Conservation (phyloP, 805 yeast species). For the Helenozyma baotianmanensis region DNA sequence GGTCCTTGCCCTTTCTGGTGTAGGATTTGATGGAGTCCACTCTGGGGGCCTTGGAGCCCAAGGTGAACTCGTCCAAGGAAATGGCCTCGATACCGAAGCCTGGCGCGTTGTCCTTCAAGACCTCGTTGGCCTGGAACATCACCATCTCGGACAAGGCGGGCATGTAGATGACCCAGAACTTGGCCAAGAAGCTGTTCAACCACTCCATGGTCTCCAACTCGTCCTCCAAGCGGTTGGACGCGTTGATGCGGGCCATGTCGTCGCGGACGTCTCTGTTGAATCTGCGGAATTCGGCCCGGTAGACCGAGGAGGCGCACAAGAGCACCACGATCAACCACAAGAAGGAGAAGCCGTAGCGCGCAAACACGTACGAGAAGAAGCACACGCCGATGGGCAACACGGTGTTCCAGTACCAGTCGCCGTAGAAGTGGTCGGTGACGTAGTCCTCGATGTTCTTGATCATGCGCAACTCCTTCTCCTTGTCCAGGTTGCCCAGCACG, state of each 20-base stretch:
- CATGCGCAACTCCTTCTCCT: constrained; percentile 19
- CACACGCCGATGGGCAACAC: constrained; percentile 64
- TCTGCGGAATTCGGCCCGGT: constrained; percentile 69
- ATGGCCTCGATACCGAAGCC: constrained; percentile 78
- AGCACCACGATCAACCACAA: constrained; percentile 58
- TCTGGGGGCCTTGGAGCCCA: constrained; percentile 78
- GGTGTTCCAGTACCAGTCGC: constrained; percentile 71
- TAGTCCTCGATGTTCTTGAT: constrained; percentile 47
- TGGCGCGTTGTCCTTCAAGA: constrained; percentile 67
- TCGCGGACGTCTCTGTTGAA: constrained; percentile 71
- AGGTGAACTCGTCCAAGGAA: constrained; percentile 69
- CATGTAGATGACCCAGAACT: constrained; percentile 87
- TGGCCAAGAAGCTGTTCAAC: constrained; percentile 71
- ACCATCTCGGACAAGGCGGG: constrained; percentile 78
- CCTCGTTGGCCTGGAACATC: constrained; percentile 61
- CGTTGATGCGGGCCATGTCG: constrained; percentile 62
- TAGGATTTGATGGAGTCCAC: constrained; percentile 68
- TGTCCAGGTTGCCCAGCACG: constrained; percentile 18
- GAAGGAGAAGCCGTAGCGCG: constrained; percentile 60
- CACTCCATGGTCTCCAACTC: constrained; percentile 74
- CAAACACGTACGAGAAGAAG: constrained; percentile 65
- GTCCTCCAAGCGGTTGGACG: constrained; percentile 60
- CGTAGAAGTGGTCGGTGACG: constrained; percentile 62
- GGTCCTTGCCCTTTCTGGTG: constrained; percentile 61
- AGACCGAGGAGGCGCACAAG: constrained; percentile 59